Base-by-base conservation (phyloP, 2,329 filamentous ascomycete genomes). In the Botrytis hyacinthi region DNA sequence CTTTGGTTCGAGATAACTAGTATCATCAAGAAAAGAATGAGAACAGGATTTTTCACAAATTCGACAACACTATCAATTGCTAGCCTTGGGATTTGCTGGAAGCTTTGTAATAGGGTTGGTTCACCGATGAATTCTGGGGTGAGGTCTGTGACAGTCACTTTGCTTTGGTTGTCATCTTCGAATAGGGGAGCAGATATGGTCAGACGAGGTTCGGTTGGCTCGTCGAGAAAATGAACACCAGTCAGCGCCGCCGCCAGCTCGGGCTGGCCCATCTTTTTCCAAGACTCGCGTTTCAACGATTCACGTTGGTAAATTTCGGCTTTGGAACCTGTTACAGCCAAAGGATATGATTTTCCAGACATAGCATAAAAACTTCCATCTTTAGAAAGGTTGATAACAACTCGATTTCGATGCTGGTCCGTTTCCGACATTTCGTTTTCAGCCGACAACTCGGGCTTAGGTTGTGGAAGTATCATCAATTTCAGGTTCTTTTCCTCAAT, bases 301-400 rank as follows among this genome's bases (percentile, higher is more conserved):
- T 85, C 85, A 71, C 85, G 84, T 67, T 85, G 84, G 76, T 90
- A 89, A 79, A 86, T 89, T 71, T 85, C 82, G 29, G 80, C 80
- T 85, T 84, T 76, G 82, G 83, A 35, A 84, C 88, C 91, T 71
- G 93, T 89, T 35, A 95, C 91, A 42, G 97, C 93, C 16, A 95
- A 87, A 5, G 96, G 96, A 78, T 98, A 98, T 14, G 90, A 90
- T 59, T 86, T 87, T 73, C 97, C 95, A 1, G 95, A 98, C 83
- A 98, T 87, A 46, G 95, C 96, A 82, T 95, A 99, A 94, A 95
- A 98, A 75, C 93, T 92, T 44, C 95, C 95, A n/a, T 86, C 85
- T 73, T 92, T 89, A 2, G 95, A 98, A 77, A 91, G 92, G 81
- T 98, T 97, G 74, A 98, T 87, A 80, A 96, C 97, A 0, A 98